Evolutionary conservation across 257 asterid genomes (phyloP).

Genomic region (Fraxinus pennsylvanica): DNA sequence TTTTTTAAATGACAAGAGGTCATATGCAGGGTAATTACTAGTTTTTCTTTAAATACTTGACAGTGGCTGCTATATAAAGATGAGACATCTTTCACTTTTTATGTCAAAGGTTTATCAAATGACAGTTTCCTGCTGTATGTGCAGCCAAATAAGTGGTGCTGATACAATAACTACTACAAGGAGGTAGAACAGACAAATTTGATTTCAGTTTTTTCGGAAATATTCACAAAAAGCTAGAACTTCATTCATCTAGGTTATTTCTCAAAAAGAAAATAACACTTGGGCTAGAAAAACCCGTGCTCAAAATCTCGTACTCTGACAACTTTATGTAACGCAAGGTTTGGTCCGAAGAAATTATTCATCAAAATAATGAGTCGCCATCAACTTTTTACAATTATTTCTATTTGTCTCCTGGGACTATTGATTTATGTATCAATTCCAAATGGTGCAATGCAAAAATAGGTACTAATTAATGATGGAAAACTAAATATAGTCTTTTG

Average conservation of each 20-base stretch:
- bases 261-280: too few relatives aligned
- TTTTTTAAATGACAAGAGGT: neutral
- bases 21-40: neutral
- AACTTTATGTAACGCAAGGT: too few relatives aligned
- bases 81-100: neutral
- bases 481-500: neutral
- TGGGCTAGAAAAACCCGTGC: too few relatives aligned
- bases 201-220: neutral
- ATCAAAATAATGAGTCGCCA: too few relatives aligned
- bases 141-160: neutral
- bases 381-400: neutral
- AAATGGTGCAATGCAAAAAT: neutral
- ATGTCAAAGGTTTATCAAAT: neutral
- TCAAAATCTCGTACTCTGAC: too few relatives aligned
- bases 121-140: neutral
- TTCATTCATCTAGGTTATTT: neutral
- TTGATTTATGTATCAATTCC: too few relatives aligned
- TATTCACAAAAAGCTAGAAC: neutral
- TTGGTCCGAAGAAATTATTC: too few relatives aligned
- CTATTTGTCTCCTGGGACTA: neutral
- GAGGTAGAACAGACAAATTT: neutral
- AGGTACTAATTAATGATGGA: neutral
- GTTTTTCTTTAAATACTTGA: neutral
- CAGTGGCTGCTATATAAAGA: neutral
- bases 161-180: neutral